A percentile compares a stretch with the other conserved stretches of the same genome.
phyloP scores from a whole-genome alignment of 352 stramenopile genomes.

The Phytophthora sp. region DNA sequence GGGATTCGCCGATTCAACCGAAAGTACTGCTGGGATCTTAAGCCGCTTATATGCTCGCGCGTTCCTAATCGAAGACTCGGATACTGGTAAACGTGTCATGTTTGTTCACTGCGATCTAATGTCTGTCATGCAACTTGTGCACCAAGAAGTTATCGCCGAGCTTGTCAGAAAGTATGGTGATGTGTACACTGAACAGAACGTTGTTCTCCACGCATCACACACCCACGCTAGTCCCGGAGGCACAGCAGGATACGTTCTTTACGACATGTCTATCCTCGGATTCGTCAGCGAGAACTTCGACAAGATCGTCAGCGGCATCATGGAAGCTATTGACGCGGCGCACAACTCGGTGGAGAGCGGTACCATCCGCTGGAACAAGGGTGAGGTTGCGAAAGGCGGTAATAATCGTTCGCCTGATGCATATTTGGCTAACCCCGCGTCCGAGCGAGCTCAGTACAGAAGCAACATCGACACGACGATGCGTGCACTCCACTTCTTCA shows the following conservation, averaged over 20 bases:
- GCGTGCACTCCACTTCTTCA: conserved; percentile 43
- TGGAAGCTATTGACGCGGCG: conserved; percentile 57
- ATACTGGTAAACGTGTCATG: conserved; percentile 37
- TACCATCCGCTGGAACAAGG: conserved; percentile 42
- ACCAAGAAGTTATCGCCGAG: conserved; percentile 50
- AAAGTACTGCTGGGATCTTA: conserved; percentile 58
- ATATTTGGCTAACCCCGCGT: conserved; percentile 71
- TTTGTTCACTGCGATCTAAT: conserved; percentile 56
- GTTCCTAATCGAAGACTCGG: conserved; percentile 55
- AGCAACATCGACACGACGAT: conserved; percentile 72
- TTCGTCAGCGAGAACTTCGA: conserved; percentile 66
- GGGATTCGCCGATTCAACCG: conserved; percentile 53
- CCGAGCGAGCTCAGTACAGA: conserved; percentile 57
- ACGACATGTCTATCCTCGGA: conserved; percentile 50
- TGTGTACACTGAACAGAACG: conserved; percentile 61
- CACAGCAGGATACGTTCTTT: conserved; percentile 77
- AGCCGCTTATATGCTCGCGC: conserved; percentile 63
- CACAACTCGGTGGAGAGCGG: conserved; percentile 52
- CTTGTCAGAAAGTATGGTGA: conserved; percentile 37
- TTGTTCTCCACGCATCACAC: conserved; percentile 78
- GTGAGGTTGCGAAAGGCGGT: conserved; percentile 32
- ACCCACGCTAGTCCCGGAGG: conserved; percentile 78
- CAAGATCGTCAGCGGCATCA: conserved; percentile 63
- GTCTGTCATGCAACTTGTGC: conserved; percentile 51
- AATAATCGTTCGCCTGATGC: conserved; percentile 71